Evolutionary conservation across 371 early-diverging fungal species (phyloP), one percentile per base, ranked within the genome.

Genomic region (Dichotomocladium elegans): DNA sequence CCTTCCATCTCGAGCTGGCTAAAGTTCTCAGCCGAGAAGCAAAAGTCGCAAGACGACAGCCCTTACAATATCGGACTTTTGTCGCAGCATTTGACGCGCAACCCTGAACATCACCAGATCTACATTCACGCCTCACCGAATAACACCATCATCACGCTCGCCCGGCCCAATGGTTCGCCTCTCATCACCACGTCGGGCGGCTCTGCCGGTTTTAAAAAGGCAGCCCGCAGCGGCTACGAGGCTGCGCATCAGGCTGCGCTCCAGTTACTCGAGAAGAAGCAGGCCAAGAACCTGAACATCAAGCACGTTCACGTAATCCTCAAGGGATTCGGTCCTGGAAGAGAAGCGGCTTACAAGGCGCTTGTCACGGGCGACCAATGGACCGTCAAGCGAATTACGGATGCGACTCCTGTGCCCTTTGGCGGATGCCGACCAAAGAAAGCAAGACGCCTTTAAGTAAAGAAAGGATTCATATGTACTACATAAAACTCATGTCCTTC

Each of bases 371-470:
- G 77, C 25, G 79, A 83, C 26, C 80, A 71, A 28, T 94, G 94
- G 94, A 78, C 68, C 30, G 70, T 95, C 42, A 78, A 70, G 48
- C 76, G 89, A 35, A 78, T 96, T 34, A 82, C 88, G 12, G 97
- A 96, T 72, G 83, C 86, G 27, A 96, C 96, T 12, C 93, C 94
- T n/a, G 75, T 93, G 40, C 87, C 93, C 48, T 91, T 91, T 72
- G 94, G 89, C 58, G 97, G 97, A n/a, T 93, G 94, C 78, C 80
- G 97, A 57, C 94, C 97, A 34, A 87, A 81, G 67, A 94, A 93
- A 75, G 81, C 85, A 50, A 78, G 97, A 66, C 87, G 94, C 66
- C 72, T 96, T 66, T 96, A 87, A 67, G 58, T 28, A 28, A 4
- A 37, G 3, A n/a, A n/a, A n/a, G n/a, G n/a, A n/a, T 26, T 45